Base-by-base conservation (phyloP, 805 yeast genomes). In the Debaryomyces castellii region DNA sequence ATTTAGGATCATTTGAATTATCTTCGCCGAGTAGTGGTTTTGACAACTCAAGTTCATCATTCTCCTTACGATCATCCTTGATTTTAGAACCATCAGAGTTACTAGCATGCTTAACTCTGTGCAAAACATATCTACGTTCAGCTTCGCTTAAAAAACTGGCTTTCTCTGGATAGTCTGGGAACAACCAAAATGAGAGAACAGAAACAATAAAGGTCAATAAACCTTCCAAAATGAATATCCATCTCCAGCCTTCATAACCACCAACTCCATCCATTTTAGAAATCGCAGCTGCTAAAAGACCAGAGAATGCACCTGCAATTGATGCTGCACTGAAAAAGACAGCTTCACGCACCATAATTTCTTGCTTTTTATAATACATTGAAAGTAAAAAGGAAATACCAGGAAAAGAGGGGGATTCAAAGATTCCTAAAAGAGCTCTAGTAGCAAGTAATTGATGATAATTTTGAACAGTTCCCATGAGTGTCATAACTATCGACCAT, bases 361-460 rank as follows among this genome's bases (percentile, higher is more conserved):
- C 89, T 21, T 69, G 60, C 23, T 77, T 57, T 8, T 81, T 84
- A 64, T 78, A 85, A 63, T 83, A 85, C 62, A 82, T 84, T 1
- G 85, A 77, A 60, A 85, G 65, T 81, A 84, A 85, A 39, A 83
- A 63, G 44, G 79, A 74, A 25, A 78, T 63, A 52, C 83, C 89
- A 25, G 85, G 83, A 43, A 85, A 83, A 48, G 82, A 83, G 0
- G 89, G 89, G 45, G 89, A 89, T 59, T 84, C 83, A 16, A 79
- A 59, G 3, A 75, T 53, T 1, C 85, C 89, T 36, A 82, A 55
- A 5, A 81, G 64, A 0, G 77, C 76, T 48, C 87, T 66, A 4
- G 81, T 71, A 8, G 66, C 68, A 46, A 64, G 69, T 48, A 80
- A 82, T 0, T 78, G 71, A 1, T 68, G 54, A 45, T 62, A 69